phyloP scores from a whole-genome alignment of 371 early-diverging fungal genomes.

The Mortierella sp. region DNA sequence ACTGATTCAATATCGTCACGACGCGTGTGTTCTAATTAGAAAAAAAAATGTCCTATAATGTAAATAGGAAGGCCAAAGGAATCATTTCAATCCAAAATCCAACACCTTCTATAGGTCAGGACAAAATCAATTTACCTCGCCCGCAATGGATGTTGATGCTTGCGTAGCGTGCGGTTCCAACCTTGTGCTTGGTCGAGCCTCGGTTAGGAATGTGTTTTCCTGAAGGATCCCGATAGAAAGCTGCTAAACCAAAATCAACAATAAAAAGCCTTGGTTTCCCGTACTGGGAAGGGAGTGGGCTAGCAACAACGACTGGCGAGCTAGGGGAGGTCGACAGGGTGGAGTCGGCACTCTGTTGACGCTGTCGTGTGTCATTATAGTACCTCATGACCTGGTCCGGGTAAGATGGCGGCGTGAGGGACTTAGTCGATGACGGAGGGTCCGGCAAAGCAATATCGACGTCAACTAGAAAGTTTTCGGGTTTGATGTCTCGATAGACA shows the following conservation, averaged over 20 bases:
- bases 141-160: conserved; percentile 70
- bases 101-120: neutral
- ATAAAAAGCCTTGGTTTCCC: conserved; percentile 51
- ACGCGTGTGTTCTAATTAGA: conserved; percentile 58
- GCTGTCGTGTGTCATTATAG: conserved; percentile 44
- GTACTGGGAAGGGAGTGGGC: neutral
- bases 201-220: conserved; percentile 58
- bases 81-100: neutral
- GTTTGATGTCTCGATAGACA: conserved; percentile 98
- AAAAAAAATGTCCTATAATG: neutral
- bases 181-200: conserved; percentile 60
- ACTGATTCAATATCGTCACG: conserved; percentile 73
- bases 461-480: conserved; percentile 91
- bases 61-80: neutral
- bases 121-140: conserved; percentile 28
- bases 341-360: conserved; percentile 33
- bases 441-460: conserved; percentile 39
- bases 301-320: conserved; percentile 19
- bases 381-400: conserved; percentile 36
- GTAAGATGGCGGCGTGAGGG: conserved; percentile 30
- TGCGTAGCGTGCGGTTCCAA: conserved; percentile 75
- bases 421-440: conserved; percentile 17
- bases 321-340: conserved; percentile 15
- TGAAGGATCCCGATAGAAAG: conserved; percentile 63
- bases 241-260: conserved; percentile 68